Conservation (phyloP, 2,329 filamentous ascomycete genomes). For the Fonsecaea pedrosoi region DNA sequence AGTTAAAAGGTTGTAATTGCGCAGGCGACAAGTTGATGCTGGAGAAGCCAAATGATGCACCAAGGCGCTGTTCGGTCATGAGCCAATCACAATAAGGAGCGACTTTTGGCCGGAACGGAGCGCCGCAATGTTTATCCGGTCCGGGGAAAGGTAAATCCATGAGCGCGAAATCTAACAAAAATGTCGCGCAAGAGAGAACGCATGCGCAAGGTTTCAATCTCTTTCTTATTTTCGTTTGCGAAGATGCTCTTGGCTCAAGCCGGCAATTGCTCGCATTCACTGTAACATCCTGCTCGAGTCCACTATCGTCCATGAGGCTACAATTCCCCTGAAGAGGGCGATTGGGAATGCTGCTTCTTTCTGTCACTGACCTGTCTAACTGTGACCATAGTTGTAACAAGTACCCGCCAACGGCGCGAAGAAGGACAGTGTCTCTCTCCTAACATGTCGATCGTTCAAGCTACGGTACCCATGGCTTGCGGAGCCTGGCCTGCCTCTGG, state of each 20-base stretch:
- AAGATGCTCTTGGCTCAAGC: neutral
- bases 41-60: neutral
- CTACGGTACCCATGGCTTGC: neutral
- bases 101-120: conserved; percentile 9
- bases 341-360: neutral
- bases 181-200: neutral
- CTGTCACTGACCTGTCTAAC: neutral
- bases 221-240: neutral
- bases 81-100: conserved; percentile 10
- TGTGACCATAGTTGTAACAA: neutral
- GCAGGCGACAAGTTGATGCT: conserved; percentile 1
- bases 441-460: neutral
- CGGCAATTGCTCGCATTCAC: neutral
- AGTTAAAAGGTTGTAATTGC: neutral
- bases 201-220: neutral
- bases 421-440: neutral
- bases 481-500: neutral
- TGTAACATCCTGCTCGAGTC: neutral
- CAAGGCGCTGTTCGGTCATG: neutral
- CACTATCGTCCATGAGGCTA: neutral
- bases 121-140: conserved; percentile 16
- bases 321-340: neutral
- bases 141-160: conserved; percentile 9
- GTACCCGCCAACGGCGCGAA: neutral
- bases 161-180: neutral